Evolutionary conservation across 2,329 filamentous ascomycete genomes (phyloP).

Genomic region (Colletotrichum higginsianum): DNA sequence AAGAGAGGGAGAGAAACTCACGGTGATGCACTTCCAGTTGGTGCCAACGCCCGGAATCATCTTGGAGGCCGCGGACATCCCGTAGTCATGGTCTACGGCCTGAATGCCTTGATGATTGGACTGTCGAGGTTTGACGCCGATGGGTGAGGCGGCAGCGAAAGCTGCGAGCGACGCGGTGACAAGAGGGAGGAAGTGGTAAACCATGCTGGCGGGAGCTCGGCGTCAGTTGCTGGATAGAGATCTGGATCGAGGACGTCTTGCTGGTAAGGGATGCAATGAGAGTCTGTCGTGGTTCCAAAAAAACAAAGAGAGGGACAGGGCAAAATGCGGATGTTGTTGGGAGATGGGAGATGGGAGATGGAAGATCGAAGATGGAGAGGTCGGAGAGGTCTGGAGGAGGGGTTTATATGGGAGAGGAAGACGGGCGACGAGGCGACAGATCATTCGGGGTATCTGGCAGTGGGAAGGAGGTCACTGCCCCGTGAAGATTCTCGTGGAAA

Average conservation of each 20-base stretch:
- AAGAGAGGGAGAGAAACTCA: not conserved
- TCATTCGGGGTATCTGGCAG: not conserved
- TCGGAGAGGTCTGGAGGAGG: not conserved
- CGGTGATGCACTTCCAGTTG: slow-evolving; percentile 20
- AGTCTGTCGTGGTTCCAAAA: slow-evolving; percentile 15
- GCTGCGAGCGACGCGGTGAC: slow-evolving; percentile 4
- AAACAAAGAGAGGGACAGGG: not conserved
- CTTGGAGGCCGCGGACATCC: not conserved
- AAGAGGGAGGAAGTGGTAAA: slow-evolving; percentile 1
- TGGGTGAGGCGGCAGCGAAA: slow-evolving; percentile 14
- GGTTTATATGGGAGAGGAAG: slow-evolving; percentile 1
- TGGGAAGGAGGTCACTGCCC: not conserved
- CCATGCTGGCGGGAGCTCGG: not conserved
- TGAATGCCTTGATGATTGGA: not conserved
- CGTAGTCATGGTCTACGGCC: not conserved
- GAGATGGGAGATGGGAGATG: slow-evolving; percentile 3
- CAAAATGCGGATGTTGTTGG: not conserved
- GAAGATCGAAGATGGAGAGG: not conserved
- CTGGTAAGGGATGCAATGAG: not conserved
- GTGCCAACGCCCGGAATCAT: slow-evolving; percentile 24
- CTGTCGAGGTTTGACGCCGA: not conserved
- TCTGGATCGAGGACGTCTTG: not conserved
- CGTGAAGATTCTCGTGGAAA: not conserved
- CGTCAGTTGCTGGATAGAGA: not conserved
- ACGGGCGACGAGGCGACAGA: not conserved